Conservation (phyloP, 768 basidiomycete genomes). For the Naganishia randhawae region DNA sequence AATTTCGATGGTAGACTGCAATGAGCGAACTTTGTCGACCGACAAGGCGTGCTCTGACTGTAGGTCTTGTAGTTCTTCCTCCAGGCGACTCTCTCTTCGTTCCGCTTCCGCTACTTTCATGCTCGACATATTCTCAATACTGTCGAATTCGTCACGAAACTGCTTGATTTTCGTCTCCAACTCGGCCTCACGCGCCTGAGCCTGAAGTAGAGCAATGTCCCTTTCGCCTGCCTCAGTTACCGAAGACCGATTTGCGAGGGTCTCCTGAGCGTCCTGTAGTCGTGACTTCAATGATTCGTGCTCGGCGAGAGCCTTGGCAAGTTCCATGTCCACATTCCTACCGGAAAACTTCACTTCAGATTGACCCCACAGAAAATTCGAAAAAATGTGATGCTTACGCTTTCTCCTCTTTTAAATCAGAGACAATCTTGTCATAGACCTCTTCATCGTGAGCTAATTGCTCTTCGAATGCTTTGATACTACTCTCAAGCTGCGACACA, state of each 20-base stretch:
- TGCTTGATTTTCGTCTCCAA: slow-evolving; percentile 5
- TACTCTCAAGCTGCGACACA: slow-evolving; percentile 1
- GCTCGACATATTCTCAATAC: neutral
- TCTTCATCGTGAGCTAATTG: slow-evolving; percentile 21
- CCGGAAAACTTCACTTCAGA: neutral
- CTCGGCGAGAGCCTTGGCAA: neutral
- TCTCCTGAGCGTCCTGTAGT: slow-evolving; percentile 34
- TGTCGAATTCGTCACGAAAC: slow-evolving; percentile 3
- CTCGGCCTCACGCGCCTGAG: slow-evolving; percentile 28
- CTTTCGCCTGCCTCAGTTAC: slow-evolving; percentile 39
- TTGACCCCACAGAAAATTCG: neutral
- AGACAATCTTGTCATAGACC: slow-evolving; percentile 11
- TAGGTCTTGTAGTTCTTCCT: neutral
- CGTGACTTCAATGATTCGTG: slow-evolving; percentile 27
- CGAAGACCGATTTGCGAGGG: slow-evolving; percentile 41
- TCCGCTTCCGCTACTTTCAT: neutral
- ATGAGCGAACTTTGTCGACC: neutral
- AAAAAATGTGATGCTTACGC: too few species aligned
- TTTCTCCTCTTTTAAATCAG: slow-evolving; percentile 1
- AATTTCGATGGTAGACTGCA: neutral
- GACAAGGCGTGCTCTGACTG: slow-evolving; percentile 3
- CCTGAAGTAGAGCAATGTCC: slow-evolving; percentile 38
- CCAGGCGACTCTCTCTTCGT: neutral
- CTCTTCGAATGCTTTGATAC: slow-evolving; percentile 14
- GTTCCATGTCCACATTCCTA: slow-evolving; percentile 11